These are phyloP conservation scores for Lachancea dasiensis DNA, from an alignment of 805 yeast species.

Conservation along the genomic window DNA sequence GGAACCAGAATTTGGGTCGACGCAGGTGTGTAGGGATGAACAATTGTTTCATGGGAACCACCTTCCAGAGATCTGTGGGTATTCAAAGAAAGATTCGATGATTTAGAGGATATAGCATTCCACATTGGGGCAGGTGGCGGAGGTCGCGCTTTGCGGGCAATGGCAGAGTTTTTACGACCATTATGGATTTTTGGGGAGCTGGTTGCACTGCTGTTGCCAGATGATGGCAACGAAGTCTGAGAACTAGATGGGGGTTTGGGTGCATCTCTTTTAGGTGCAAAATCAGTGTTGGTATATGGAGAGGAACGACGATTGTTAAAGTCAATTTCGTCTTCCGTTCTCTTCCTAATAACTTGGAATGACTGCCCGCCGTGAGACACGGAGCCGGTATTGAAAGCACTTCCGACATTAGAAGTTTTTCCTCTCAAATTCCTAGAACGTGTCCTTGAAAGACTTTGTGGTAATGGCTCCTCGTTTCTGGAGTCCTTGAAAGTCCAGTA, in stretches of 20 bases:
- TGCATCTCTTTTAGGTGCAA: slow-evolving; percentile 65
- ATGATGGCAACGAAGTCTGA: slow-evolving; percentile 12
- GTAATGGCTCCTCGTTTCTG: slow-evolving; percentile 13
- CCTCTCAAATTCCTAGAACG: slow-evolving; percentile 13
- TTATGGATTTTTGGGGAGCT: slow-evolving; percentile 15
- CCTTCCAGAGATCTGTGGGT: slow-evolving; percentile 4
- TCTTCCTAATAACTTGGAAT: slow-evolving; percentile 60
- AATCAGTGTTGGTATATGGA: slow-evolving; percentile 53
- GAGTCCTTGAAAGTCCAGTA: slow-evolving; percentile 29
- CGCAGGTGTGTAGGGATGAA: slow-evolving; percentile 39
- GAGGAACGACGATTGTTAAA: slow-evolving; percentile 74
- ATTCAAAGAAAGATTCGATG: neutral
- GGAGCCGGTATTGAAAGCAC: slow-evolving; percentile 1
- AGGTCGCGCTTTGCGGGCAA: slow-evolving; percentile 15
- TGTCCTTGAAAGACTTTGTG: slow-evolving; percentile 10
- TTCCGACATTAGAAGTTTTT: slow-evolving; percentile 1
- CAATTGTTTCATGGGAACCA: slow-evolving; percentile 20
- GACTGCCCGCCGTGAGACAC: slow-evolving; percentile 34
- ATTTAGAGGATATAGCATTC: neutral
- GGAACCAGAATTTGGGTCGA: slow-evolving; percentile 39
- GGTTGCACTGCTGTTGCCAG: neutral
- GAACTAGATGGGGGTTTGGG: slow-evolving; percentile 56
- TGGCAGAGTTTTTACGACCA: slow-evolving; percentile 12
- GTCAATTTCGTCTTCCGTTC: slow-evolving; percentile 67
- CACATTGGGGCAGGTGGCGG: slow-evolving; percentile 15